Evolutionary conservation across 1,284 basidiomycete species (phyloP), one percentile per base, ranked within the genome.

Genomic region (Ustilago nuda): DNA sequence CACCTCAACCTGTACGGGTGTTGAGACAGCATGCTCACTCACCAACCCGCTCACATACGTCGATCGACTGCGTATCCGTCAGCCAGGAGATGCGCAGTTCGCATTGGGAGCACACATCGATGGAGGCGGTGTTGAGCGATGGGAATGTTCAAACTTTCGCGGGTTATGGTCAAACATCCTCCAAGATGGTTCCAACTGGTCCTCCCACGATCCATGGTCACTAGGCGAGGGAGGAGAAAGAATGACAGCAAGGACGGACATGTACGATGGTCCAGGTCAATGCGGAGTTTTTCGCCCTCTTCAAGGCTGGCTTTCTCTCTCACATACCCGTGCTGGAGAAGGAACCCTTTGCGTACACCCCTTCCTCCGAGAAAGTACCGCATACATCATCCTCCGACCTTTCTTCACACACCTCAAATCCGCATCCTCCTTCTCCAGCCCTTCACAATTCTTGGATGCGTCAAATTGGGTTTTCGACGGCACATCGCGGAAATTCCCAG

Each of bases 331-430:
- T 0, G 89, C 91, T 0, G 87, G 87, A 6, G 91, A 93, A 82
- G 93, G 93, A 12, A 95, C 93, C 0, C 87, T 95, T 3, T 87
- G 87, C 1, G 91, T 94, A 13, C 93, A 93, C 86, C 93, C 94
- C 0, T 89, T 92, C 76, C 87, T 95, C 9, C 80, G 89, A 8
- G 88, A 94, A 27, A 90, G 91, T 11, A 93, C 92, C 58, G 91
- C 92, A 0, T 94, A 94, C 81, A 87, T 90, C 54, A 88, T 93
- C 12, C 88, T 94, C 0, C 89, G 92, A 0, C 92, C 92, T 0
- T 92, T 94, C 87, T 94, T 94, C 89, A 88, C 87, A 8, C 88
- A 87, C 0, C 66, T 80, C 23, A 36, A 54, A n/a, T 41, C 70
- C 0, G 12, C 12, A 8, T 8, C 61, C 17, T 11, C 23, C 6